Conservation (phyloP, 805 yeast genomes). For the Teunomyces lycoperdinae region DNA sequence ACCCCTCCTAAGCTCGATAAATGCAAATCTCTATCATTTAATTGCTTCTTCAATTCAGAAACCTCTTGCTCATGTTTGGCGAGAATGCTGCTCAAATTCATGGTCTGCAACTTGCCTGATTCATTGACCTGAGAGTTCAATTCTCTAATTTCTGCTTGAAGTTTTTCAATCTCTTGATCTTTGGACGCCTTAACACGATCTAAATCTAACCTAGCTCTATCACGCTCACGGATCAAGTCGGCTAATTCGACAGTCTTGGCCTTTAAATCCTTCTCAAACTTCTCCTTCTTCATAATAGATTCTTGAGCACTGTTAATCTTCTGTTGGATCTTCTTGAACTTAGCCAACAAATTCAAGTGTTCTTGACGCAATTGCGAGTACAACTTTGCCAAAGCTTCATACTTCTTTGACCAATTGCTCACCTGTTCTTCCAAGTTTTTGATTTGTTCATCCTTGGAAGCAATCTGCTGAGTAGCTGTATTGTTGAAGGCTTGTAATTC, state of each 20-base stretch:
- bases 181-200: conserved; percentile 67
- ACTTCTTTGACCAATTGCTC: conserved; percentile 76
- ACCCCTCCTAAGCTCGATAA: conserved; percentile 23
- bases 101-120: conserved; percentile 59
- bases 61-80: conserved; percentile 64
- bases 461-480: conserved; percentile 69
- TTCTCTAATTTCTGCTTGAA: conserved; percentile 63
- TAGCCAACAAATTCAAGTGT: conserved; percentile 73
- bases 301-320: conserved; percentile 89
- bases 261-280: conserved; percentile 76
- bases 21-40: conserved; percentile 27
- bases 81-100: conserved; percentile 58
- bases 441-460: conserved; percentile 73
- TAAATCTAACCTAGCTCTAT: conserved; percentile 78
- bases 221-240: conserved; percentile 84
- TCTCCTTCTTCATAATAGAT: conserved; percentile 79
- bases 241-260: conserved; percentile 85
- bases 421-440: conserved; percentile 70
- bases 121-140: conserved; percentile 56
- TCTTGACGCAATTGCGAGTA: conserved; percentile 91
- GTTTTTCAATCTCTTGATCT: conserved; percentile 60
- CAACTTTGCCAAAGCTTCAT: conserved; percentile 83
- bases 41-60: conserved; percentile 42
- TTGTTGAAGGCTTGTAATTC: conserved; percentile 62
- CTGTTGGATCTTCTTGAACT: conserved; percentile 77